A percentile compares a stretch with the other conserved stretches of the same genome.
phyloP scores from a whole-genome alignment of 2,329 filamentous ascomycete species.

The Exophiala oligosperma region DNA sequence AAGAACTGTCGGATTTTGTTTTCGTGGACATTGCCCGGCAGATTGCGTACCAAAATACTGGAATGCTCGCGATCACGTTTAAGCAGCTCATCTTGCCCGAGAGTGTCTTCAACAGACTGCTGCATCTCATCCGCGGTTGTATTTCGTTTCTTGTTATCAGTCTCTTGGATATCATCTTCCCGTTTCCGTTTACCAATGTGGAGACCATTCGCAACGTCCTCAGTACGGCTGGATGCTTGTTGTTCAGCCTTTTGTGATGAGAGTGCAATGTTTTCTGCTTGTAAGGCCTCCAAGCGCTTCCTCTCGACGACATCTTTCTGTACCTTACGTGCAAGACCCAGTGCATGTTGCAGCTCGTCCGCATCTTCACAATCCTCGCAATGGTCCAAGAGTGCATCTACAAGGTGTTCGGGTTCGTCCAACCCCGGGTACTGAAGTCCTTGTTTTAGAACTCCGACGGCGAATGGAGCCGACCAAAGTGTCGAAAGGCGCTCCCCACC shows the following conservation, averaged over 20 bases:
- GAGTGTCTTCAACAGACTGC: slow-evolving; percentile 37
- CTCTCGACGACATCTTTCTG: slow-evolving; percentile 63
- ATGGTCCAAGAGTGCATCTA: slow-evolving; percentile 48
- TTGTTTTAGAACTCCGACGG: slow-evolving; percentile 73
- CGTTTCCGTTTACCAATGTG: slow-evolving; percentile 70
- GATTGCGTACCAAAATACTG: slow-evolving; percentile 75
- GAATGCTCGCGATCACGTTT: slow-evolving; percentile 91
- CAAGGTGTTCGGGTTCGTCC: slow-evolving; percentile 53
- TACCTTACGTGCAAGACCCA: slow-evolving; percentile 71
- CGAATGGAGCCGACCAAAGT: slow-evolving; percentile 66
- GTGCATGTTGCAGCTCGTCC: slow-evolving; percentile 69
- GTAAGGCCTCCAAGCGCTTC: slow-evolving; percentile 65
- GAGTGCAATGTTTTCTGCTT: slow-evolving; percentile 46
- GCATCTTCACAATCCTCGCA: slow-evolving; percentile 89
- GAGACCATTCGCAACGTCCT: slow-evolving; percentile 32
- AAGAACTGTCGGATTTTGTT: slow-evolving; percentile 85
- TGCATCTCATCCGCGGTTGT: slow-evolving; percentile 47
- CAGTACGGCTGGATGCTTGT: slow-evolving; percentile 29
- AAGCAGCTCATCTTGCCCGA: slow-evolving; percentile 39
- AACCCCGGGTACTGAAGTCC: slow-evolving; percentile 58
- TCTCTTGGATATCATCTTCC: slow-evolving; percentile 55
- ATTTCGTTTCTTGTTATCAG: slow-evolving; percentile 65
- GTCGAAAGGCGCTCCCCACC: slow-evolving; percentile 56
- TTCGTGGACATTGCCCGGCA: slow-evolving; percentile 69
- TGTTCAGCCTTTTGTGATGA: slow-evolving; percentile 33